phyloP scores from a whole-genome alignment of 257 asterid species.

The Solanum appendiculatum region DNA sequence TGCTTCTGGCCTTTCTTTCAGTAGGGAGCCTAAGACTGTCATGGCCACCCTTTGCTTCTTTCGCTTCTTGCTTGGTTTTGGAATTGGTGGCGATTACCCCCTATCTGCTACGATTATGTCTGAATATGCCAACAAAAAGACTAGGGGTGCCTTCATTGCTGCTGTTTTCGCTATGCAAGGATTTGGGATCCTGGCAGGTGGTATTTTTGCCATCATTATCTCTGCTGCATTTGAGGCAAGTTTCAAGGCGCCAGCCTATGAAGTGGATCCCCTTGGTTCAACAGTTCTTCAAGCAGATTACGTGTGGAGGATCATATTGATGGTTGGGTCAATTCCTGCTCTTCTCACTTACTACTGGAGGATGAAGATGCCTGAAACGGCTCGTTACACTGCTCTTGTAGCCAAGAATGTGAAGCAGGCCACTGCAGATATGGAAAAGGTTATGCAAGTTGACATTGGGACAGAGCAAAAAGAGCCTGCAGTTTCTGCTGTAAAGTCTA shows the following conservation, averaged over 20 bases:
- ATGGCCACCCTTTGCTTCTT: constrained; percentile 56
- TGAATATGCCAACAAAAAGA: constrained; percentile 54
- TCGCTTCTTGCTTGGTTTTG: constrained; percentile 61
- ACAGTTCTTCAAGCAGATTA: constrained; percentile 45
- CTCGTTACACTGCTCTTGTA: constrained; percentile 57
- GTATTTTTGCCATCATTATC: constrained; percentile 32
- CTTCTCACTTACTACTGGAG: constrained; percentile 42
- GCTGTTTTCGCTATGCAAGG: constrained; percentile 72
- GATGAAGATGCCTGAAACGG: constrained; percentile 60
- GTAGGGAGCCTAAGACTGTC: constrained; percentile 22
- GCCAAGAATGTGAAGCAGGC: constrained; percentile 47
- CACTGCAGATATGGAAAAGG: constrained; percentile 48
- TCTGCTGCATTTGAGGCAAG: constrained; percentile 21
- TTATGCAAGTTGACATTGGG: constrained; percentile 31
- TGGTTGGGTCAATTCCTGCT: constrained; percentile 50
- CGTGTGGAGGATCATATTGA: constrained; percentile 51
- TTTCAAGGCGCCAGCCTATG: constrained; percentile 31
- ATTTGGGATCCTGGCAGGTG: constrained; percentile 48
- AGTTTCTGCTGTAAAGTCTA: neutral
- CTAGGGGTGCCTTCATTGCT: constrained; percentile 53
- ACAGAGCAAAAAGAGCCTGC: constrained; percentile 1
- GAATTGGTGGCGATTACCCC: constrained; percentile 58
- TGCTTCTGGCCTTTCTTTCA: constrained; percentile 51
- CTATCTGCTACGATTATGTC: constrained; percentile 75
- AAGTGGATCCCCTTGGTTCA: constrained; percentile 34